Conservation (phyloP, 1,139 yeast species). For the Diutina mesorugosa region DNA sequence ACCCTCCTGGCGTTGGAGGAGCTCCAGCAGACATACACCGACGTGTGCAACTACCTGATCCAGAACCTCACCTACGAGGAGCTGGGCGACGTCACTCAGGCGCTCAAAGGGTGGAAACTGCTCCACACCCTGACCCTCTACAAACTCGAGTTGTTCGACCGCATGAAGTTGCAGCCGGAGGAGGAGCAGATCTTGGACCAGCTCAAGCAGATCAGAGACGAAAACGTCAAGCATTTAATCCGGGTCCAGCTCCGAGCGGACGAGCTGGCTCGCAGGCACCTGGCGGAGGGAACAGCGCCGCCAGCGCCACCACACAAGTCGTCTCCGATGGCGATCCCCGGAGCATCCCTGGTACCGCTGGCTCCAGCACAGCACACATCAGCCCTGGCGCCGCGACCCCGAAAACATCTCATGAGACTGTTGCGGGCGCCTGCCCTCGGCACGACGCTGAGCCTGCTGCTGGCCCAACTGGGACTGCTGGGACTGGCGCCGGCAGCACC, state of each 20-base stretch:
- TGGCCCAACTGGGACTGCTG: neutral
- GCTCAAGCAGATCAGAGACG: conserved; percentile 36
- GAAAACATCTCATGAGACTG: neutral
- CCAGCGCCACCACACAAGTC: neutral
- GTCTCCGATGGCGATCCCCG: neutral
- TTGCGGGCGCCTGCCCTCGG: neutral
- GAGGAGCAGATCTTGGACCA: conserved; percentile 32
- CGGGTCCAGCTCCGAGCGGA: conserved; percentile 31
- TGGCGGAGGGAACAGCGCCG: conserved; percentile 1
- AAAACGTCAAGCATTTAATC: conserved; percentile 33
- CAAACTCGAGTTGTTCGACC: conserved; percentile 43
- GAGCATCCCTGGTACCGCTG: neutral
- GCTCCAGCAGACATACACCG: conserved; percentile 47
- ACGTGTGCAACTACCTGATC: conserved; percentile 45
- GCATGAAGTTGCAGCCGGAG: conserved; percentile 22
- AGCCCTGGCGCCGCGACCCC: neutral
- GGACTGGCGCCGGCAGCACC: conserved; percentile 8
- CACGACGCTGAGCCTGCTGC: neutral
- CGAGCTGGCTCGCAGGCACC: conserved; percentile 12
- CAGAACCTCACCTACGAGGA: conserved; percentile 48
- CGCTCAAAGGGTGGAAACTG: conserved; percentile 62
- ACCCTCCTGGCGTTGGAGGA: conserved; percentile 39
- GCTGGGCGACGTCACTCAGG: conserved; percentile 34
- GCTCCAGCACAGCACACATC: neutral
- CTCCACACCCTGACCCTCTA: conserved; percentile 47